Conservation (phyloP, 1,139 yeast genomes). For the Diutina mesorugosa region DNA sequence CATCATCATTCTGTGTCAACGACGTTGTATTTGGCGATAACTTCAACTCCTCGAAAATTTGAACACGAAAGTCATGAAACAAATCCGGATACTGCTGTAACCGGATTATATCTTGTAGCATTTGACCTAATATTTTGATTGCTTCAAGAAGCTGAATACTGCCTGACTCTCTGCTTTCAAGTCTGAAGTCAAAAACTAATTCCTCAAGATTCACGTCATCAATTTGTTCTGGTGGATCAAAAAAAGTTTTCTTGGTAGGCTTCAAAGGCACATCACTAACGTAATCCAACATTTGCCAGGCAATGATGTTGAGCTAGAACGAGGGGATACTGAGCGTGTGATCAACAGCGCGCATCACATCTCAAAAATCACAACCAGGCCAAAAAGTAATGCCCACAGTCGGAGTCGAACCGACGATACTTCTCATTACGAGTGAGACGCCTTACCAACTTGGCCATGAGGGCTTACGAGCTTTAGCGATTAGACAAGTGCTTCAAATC, state of each 20-base stretch:
- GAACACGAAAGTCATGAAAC: conserved; percentile 14
- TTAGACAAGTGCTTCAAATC: background rate
- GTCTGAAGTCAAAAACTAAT: conserved; percentile 19
- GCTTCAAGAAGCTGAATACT: conserved; percentile 26
- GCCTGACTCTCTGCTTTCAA: conserved; percentile 20
- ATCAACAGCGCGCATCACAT: background rate
- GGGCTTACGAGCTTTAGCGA: background rate
- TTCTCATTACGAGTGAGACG: conserved; percentile 3
- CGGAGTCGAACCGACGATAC: conserved; percentile 3
- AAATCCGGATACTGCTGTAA: conserved; percentile 16
- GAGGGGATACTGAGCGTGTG: background rate
- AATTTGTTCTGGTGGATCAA: conserved; percentile 25
- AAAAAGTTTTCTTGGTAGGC: conserved; percentile 27
- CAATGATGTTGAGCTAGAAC: background rate
- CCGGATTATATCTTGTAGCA: conserved; percentile 21
- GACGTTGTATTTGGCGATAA: background rate
- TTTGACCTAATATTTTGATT: conserved; percentile 16
- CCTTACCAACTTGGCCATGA: conserved; percentile 3
- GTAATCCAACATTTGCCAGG: conserved; percentile 4
- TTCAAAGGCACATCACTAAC: conserved; percentile 26
- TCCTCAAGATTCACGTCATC: conserved; percentile 26
- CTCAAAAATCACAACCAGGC: background rate
- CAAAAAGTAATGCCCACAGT: conserved; percentile 1
- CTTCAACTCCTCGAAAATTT: conserved; percentile 14
- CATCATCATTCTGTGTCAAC: background rate